phyloP scores from a whole-genome alignment of 1,284 basidiomycete species.

The Cryptococcus wingfieldii region DNA sequence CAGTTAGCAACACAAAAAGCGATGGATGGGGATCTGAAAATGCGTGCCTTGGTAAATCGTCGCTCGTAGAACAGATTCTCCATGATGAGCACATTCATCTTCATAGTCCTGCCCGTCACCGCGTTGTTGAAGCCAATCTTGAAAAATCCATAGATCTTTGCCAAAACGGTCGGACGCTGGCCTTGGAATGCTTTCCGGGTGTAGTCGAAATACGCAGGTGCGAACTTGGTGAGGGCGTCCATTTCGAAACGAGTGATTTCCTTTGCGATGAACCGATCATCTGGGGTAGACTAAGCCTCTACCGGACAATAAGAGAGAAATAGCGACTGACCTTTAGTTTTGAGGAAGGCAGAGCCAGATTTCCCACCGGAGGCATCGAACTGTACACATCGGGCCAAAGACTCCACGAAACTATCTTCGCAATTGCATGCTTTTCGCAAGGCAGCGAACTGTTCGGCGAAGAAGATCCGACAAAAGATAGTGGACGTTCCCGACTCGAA shows the following conservation, averaged over 20 bases:
- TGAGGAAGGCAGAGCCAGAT: constrained; percentile 92
- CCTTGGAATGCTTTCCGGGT: constrained; percentile 70
- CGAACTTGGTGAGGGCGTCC: constrained; percentile 94
- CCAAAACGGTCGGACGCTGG: constrained; percentile 87
- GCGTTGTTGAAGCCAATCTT: constrained; percentile 89
- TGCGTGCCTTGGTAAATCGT: constrained; percentile 65
- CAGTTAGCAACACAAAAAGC: background rate
- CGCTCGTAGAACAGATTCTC: constrained; percentile 95
- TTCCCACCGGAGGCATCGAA: constrained; percentile 97
- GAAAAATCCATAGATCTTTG: constrained; percentile 97
- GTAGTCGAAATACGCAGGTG: constrained; percentile 96
- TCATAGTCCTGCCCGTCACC: constrained; percentile 68
- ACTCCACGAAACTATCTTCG: constrained; percentile 89
- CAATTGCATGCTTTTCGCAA: constrained; percentile 88
- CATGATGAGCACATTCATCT: constrained; percentile 96
- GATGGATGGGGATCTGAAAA: constrained; percentile 34
- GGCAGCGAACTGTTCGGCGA: constrained; percentile 96
- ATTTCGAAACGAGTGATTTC: constrained; percentile 88
- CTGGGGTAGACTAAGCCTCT: constrained; percentile 36
- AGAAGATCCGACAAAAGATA: constrained; percentile 93
- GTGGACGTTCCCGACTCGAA: constrained; percentile 86
- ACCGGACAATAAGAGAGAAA: constrained; percentile 34
- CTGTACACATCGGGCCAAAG: constrained; percentile 87
- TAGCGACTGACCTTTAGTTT: constrained; percentile 72
- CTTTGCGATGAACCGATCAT: constrained; percentile 98